Evolutionary conservation across 139 green algal species (phyloP), one percentile per base, ranked within the genome.

Genomic region (Edaphochlamys debaryana): DNA sequence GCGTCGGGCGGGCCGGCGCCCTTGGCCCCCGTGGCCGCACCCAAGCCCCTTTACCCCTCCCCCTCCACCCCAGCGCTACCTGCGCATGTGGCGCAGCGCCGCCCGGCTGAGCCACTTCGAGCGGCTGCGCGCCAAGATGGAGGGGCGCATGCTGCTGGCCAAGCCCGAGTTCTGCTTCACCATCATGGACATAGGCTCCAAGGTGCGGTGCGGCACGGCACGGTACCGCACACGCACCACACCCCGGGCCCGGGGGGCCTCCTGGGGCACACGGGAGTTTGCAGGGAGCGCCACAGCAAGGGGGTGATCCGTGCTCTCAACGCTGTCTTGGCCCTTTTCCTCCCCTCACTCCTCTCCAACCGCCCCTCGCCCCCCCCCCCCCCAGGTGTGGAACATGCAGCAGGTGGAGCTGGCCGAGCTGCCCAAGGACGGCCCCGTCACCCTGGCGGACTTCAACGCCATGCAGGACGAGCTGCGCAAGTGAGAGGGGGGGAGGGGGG

Each of bases 151-250:
- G 68, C 87, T 93, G 68, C 63, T 91, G 48, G 89, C 89, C 69
- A 93, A 93, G 72, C 89, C 89, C 9, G 82, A 90, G 52, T 93
- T 93, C 77, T 93, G 89, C 72, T 87, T 77, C 64, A 82, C 79
- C 42, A 71, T 93, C 64, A 91, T 93, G 86, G 89, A 93, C 52
- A 60, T 93, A 36, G 79, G 83, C 4, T 73, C 80, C 60, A 87
- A 86, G 83, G 85, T 89, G 62, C 40, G 72, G 4, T 13, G n/a
- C n/a, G 5, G 67, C 37, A 63, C 54, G 30, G 54, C 54, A 30
- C 54, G 54, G 48, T 54, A 54, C 11, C 48, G 48, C 48, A 54
- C 15, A 54, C 48, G n/a, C n/a, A n/a, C n/a, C n/a, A n/a, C n/a
- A n/a, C n/a, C n/a, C n/a, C n/a, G n/a, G n/a, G n/a, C n/a, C n/a